Conservation (phyloP, 1,139 yeast genomes). For the Protomyces pachydermus region DNA sequence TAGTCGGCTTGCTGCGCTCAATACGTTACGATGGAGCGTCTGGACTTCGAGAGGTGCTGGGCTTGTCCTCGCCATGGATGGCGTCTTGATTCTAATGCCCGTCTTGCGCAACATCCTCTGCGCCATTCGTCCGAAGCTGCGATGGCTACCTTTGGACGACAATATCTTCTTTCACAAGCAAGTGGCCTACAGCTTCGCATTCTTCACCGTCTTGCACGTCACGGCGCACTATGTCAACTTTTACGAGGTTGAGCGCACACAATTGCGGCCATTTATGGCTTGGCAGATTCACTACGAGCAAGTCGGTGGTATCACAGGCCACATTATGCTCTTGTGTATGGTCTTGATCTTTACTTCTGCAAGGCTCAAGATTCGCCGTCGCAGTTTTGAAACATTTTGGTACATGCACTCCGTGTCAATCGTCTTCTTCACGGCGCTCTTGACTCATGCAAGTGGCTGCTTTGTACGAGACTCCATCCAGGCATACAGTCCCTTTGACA, state of each 20-base stretch:
- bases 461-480: conserved; percentile 8
- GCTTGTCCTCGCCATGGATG: not conserved
- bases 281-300: conserved; percentile 10
- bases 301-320: conserved; percentile 6
- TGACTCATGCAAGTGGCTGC: conserved; percentile 15
- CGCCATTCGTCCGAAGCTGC: not conserved
- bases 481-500: conserved; percentile 1
- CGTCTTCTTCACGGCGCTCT: conserved; percentile 5
- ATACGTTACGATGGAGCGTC: not conserved
- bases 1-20: conserved; percentile 9
- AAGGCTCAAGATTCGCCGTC: not conserved
- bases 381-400: conserved; percentile 11
- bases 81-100: conserved; percentile 2
- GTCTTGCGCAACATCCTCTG: conserved; percentile 3
- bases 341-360: conserved; percentile 5
- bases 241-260: not conserved
- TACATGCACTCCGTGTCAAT: conserved; percentile 6
- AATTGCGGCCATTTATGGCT: conserved; percentile 2
- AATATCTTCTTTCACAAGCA: conserved; percentile 6
- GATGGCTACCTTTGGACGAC: conserved; percentile 1
- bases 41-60: conserved; percentile 6
- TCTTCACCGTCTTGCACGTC: not conserved
- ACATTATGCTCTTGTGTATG: conserved; percentile 11
- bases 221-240: conserved; percentile 16
- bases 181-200: conserved; percentile 1